Evolutionary conservation across 2,329 filamentous ascomycete genomes (phyloP), one percentile per base, ranked within the genome.

Genomic region (Pseudogymnoascus sp.): DNA sequence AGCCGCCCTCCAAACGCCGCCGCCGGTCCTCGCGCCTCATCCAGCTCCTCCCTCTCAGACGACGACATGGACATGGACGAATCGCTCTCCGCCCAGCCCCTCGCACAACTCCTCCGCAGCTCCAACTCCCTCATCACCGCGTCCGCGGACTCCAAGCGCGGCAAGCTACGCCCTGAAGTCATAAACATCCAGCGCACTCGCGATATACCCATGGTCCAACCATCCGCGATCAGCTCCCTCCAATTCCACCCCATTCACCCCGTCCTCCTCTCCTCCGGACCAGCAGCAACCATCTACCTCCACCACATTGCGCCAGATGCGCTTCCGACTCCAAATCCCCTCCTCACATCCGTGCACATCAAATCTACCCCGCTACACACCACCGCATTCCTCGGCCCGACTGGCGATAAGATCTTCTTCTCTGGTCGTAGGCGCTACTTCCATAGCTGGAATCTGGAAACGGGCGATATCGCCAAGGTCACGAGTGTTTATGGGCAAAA

Each of bases 201-300:
- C 74, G 92, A 97, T 73, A 88, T 97, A 67, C 84, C 90, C 23
- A 87, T 90, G 74, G 80, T 82, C 33, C 91, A 96, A 75, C 88
- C 86, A 75, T 90, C 89, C 16, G 84, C 91, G 9, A 88, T 97
- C 68, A 88, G 88, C 41, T 91, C 89, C 43, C 84, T 99, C 37
- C 88, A 87, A 8, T 97, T 97, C 81, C 95, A 99, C 76, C 92
- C 93, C 31, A 81, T 87, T 68, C 89, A 92, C 72, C 91, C 95
- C 4, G 87, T 99, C 14, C 85, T 99, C 28, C 85, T 97, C 63
- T 96, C 95, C 23, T 91, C 92, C 11, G 95, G 93, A 64, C 88
- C 88, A 62, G 90, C 91, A 60, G 91, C 91, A 18, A 89, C 93
- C 4, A 82, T 97, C 62, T 92, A 89, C 74, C 83, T 99, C 52